Conservation (phyloP, 768 basidiomycete genomes). For the Albatrellus ellisii region DNA sequence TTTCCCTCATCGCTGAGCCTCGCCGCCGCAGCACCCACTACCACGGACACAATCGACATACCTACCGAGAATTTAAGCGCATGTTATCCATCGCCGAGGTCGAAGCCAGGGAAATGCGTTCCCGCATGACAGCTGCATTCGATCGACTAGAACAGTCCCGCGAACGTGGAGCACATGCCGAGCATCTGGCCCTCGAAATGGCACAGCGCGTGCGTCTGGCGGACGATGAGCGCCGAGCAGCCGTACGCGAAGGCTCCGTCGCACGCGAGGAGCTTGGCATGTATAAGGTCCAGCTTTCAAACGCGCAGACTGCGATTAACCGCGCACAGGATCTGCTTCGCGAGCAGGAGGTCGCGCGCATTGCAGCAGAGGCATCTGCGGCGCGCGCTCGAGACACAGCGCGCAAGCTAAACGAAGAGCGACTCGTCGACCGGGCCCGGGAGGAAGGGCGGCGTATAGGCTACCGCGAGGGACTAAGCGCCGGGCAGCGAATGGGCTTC, state of each 20-base stretch:
- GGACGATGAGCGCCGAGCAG: constrained; percentile 25
- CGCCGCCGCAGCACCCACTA: constrained; percentile 10
- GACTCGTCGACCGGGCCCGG: constrained; percentile 25
- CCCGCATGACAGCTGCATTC: constrained; percentile 17
- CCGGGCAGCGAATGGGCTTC: constrained; percentile 11
- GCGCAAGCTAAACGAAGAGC: constrained; percentile 29
- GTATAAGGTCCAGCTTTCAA: constrained; percentile 32
- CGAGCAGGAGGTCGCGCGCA: constrained; percentile 27
- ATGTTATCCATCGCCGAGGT: constrained; percentile 11
- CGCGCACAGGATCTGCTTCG: constrained; percentile 30
- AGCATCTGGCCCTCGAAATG: constrained; percentile 33
- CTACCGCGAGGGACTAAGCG: constrained; percentile 27
- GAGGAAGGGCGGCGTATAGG: constrained; percentile 31
- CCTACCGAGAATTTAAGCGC: constrained; percentile 11
- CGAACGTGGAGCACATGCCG: constrained; percentile 29
- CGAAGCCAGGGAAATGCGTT: constrained; percentile 17
- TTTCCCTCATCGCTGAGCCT: constrained; percentile 10
- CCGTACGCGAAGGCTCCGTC: constrained; percentile 26
- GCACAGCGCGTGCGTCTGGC: constrained; percentile 27
- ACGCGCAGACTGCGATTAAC: constrained; percentile 30
- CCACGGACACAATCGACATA: constrained; percentile 5
- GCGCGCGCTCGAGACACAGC: constrained; percentile 32
- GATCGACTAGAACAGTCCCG: constrained; percentile 28
- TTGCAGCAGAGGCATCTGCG: constrained; percentile 33
- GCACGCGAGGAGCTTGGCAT: constrained; percentile 29